phyloP scores from a whole-genome alignment of 441 rosid species.

The Eugenia klotzschiana region DNA sequence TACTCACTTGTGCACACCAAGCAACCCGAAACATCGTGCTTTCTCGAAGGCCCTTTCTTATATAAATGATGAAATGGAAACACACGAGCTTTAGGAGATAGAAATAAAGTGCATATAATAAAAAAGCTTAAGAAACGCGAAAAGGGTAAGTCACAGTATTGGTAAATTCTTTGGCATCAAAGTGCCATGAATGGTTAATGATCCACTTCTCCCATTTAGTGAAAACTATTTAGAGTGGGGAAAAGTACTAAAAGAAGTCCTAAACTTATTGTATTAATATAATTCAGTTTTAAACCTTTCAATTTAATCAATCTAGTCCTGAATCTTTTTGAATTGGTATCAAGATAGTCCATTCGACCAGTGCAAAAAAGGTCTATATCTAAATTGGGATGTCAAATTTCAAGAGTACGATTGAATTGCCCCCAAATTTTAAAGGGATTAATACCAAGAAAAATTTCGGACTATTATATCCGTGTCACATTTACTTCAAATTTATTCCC shows the following conservation, averaged over 20 bases:
- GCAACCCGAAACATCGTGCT: not conserved
- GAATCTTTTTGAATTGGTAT: too few relatives aligned
- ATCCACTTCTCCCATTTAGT: not conserved
- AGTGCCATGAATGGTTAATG: not conserved
- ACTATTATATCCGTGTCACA: not conserved
- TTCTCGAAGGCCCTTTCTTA: not conserved
- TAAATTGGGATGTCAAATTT: not conserved
- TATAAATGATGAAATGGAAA: not conserved
- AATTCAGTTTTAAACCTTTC: too few relatives aligned
- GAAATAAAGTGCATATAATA: not conserved
- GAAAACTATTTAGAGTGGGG: not conserved
- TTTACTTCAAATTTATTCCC: not conserved
- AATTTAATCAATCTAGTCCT: too few relatives aligned
- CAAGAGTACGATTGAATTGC: not conserved
- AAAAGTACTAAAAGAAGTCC: too few relatives aligned
- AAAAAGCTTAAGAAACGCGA: not conserved
- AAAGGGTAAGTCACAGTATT: not conserved
- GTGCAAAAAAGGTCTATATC: too few relatives aligned
- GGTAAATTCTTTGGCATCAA: not conserved
- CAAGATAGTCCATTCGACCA: too few relatives aligned
- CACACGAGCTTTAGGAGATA: not conserved
- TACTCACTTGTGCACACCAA: not conserved
- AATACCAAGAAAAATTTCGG: not conserved
- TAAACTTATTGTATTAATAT: too few relatives aligned
- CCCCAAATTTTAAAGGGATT: accelerated